phyloP scores from a whole-genome alignment of 2,329 filamentous ascomycete genomes.

The Colletotrichum gloeosporioides region DNA sequence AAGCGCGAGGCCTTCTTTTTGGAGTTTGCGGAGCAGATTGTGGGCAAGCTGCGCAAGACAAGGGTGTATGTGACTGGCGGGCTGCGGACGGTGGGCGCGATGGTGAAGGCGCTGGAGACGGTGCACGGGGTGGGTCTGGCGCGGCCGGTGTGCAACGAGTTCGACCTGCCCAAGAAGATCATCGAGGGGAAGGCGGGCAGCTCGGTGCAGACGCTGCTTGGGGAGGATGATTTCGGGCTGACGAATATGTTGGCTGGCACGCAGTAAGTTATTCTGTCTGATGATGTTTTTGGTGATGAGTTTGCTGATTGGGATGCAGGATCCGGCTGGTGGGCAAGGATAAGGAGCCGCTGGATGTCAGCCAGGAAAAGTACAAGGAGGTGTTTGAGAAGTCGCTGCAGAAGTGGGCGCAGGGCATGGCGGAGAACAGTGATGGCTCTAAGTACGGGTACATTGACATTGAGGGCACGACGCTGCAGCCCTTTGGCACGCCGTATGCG shows the following conservation, averaged over 20 bases:
- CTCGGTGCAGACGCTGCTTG: conserved; percentile 51
- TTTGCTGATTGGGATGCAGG: background rate
- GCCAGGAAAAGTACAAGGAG: conserved; percentile 32
- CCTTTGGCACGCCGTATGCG: conserved; percentile 29
- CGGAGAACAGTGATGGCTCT: conserved; percentile 32
- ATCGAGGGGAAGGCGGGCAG: conserved; percentile 45
- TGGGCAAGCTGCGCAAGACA: conserved; percentile 50
- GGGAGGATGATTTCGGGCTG: conserved; percentile 55
- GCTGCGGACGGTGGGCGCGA: conserved; percentile 57
- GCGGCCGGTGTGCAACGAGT: conserved; percentile 37
- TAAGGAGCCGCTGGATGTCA: conserved; percentile 34
- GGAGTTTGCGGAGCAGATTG: conserved; percentile 61
- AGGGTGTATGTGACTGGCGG: conserved; percentile 66
- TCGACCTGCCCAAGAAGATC: conserved; percentile 30
- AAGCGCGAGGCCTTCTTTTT: conserved; percentile 66
- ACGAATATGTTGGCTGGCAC: conserved; percentile 33
- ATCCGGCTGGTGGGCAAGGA: conserved; percentile 37
- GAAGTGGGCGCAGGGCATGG: conserved; percentile 35
- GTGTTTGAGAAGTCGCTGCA: conserved; percentile 33
- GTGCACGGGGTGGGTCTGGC: conserved; percentile 67
- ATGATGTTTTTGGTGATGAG: background rate
- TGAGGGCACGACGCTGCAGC: conserved; percentile 32
- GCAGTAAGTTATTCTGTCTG: conserved; percentile 28
- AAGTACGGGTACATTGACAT: conserved; percentile 37
- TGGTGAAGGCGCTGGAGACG: conserved; percentile 61